phyloP scores from a whole-genome alignment of 352 stramenopile genomes.

The Halophytophthora polymorphica region DNA sequence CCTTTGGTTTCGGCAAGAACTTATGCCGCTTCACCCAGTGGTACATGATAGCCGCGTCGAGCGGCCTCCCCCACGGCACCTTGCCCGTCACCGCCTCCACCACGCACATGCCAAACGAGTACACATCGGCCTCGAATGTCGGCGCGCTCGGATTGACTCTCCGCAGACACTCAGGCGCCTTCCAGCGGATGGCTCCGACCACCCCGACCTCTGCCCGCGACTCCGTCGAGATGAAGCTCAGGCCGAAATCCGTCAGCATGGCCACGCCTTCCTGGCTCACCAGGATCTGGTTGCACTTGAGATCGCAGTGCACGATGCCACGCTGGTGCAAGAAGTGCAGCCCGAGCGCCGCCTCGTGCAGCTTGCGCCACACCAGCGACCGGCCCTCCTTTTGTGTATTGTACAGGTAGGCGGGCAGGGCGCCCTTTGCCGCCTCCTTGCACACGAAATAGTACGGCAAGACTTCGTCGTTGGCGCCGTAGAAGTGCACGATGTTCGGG shows the following conservation, averaged over 20 bases:
- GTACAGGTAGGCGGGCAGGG: constrained; percentile 15
- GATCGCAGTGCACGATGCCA: constrained; percentile 16
- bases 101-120: constrained; percentile 21
- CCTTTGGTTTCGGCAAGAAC: constrained; percentile 3
- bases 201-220: constrained; percentile 6
- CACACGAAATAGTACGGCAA: constrained; percentile 23
- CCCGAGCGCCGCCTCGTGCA: constrained; percentile 12
- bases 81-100: constrained; percentile 15
- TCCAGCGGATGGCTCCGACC: constrained; percentile 17
- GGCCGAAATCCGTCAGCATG: constrained; percentile 19
- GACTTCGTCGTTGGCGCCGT: constrained; percentile 17
- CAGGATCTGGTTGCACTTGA: constrained; percentile 20
- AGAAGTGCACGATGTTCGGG: constrained; percentile 20
- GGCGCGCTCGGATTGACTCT: constrained; percentile 9
- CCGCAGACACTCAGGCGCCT: constrained; percentile 15
- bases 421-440: constrained; percentile 18
- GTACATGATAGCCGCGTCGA: constrained; percentile 10
- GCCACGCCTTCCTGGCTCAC: constrained; percentile 18
- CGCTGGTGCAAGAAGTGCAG: constrained; percentile 18
- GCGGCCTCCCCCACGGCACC: constrained; percentile 8
- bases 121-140: constrained; percentile 14
- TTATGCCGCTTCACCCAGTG: neutral
- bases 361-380: constrained; percentile 14
- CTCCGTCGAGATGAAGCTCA: constrained; percentile 16
- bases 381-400: constrained; percentile 5